Base-by-base conservation (phyloP, 345 rosid genomes). In the Salix dunnii region DNA sequence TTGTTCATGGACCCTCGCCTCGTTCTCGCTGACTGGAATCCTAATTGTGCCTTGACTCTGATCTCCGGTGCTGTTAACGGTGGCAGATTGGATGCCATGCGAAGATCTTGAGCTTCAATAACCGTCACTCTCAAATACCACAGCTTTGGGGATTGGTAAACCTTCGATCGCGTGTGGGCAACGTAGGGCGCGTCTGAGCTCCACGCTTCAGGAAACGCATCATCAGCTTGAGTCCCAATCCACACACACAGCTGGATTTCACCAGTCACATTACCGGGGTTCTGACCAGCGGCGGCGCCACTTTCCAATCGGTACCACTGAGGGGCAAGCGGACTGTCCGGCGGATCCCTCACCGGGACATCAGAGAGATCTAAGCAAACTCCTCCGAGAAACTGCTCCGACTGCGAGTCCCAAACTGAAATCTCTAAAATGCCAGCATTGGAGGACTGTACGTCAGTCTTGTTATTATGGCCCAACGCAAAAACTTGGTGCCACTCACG, bases 171-270 rank as follows among this genome's bases (percentile, higher is more conserved):
- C 27, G 96, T 91, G 74, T 96, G 93, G 17, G 94, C 89, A 62
- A 93, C 94, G 74, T 85, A 80, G 6, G 99, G 98, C 21, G 90
- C 98, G 63, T 92, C 98, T 7, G 98, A 90, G 82, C 90, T 86
- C 94, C 94, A 88, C 0, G 98, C 96, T 82, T 96, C 99, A 2
- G 98, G 92, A 69, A 96, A 96, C 5, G 98, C 99, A 27, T 91
- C 97, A 33, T 96, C 99, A 0, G 92, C 95, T 79, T 93, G 98
- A 36, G 98, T 93, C 0, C 99, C 97, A 20, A 93, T 92, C 99
- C 99, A 93, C 1, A 92, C 97, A 43, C 94, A 90, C 48, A 93
- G 90, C 87, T 96, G 99, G 14, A 96, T 83, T 77, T 96, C 98
- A 62, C 99, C 99, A 53, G 87, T 84, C 31, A 91, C 88, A 33